Evolutionary conservation across 2,329 filamentous ascomycete genomes (phyloP), one percentile per base, ranked within the genome.

Genomic region (Colletotrichum cereale): DNA sequence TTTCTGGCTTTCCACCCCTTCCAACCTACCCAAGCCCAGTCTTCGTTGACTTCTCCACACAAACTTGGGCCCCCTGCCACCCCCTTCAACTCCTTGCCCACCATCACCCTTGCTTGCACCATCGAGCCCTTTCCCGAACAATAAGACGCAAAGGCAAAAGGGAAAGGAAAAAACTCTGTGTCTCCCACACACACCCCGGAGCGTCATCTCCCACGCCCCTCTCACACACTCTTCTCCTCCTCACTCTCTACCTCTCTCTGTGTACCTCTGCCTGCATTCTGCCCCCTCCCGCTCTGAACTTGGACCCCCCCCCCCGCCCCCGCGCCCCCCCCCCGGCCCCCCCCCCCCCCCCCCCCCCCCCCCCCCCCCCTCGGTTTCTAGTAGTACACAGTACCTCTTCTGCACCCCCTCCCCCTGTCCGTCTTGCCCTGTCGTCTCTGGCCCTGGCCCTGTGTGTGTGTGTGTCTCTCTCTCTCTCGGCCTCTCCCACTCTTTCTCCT

Each of bases 201-300:
- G 57, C 52, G 52, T 71, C 64, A 62, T 71, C 64, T 71, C 68
- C 68, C 68, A 71, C 68, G 58, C 68, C 68, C 64, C 68, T 52
- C 38, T 58, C 56, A 21, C 56, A 31, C 56, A 11, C 55, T 21
- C 18, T 26, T 26, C 36, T 29, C 52, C n/a, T 48, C 12, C 12
- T 34, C 29, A 7, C 21, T 36, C 52, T n/a, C 4, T 2, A 8
- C 24, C 31, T 21, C 52, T 55, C 31, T 12, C 29, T 3, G 29
- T n/a, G 29, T 50, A 26, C 31, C 21, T 55, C 8, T 55, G 10
- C 31, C 52, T 55, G 56, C 56, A 66, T 36, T 66, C 67, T 62
- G 50, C 66, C 47, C 53, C 44, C 55, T 44, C 55, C 56, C 29
- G n/a, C 36, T 60, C 50, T 14, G 44, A 29, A 38, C 58, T 50